A percentile compares a stretch with the other conserved stretches of the same genome.
phyloP scores from a whole-genome alignment of 2,329 filamentous ascomycete genomes.

The Arthrocladium fulminans region DNA sequence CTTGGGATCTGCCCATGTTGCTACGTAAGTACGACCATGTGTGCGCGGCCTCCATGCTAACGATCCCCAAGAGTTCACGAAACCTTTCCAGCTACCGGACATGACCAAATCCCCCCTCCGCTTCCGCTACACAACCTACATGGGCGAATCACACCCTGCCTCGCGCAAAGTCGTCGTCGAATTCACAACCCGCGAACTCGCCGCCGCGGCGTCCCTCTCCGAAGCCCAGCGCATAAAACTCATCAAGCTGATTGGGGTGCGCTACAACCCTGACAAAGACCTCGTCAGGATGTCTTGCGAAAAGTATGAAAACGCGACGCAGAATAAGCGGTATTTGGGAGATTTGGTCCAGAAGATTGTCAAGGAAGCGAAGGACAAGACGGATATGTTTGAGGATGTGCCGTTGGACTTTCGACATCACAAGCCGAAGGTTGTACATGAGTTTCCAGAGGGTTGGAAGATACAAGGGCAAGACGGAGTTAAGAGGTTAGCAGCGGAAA shows the following conservation, averaged over 20 bases:
- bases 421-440: slow-evolving; percentile 55
- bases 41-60: slow-evolving; percentile 13
- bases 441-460: slow-evolving; percentile 76
- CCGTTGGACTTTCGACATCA: slow-evolving; percentile 85
- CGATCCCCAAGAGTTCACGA: slow-evolving; percentile 61
- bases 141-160: slow-evolving; percentile 87
- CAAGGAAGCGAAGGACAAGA: slow-evolving; percentile 63
- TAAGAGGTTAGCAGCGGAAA: slow-evolving; percentile 52
- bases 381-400: slow-evolving; percentile 77
- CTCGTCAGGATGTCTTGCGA: slow-evolving; percentile 86
- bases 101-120: slow-evolving; percentile 60
- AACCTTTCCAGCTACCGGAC: slow-evolving; percentile 66
- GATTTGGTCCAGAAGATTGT: slow-evolving; percentile 68
- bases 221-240: slow-evolving; percentile 66
- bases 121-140: slow-evolving; percentile 94
- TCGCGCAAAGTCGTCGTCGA: slow-evolving; percentile 91
- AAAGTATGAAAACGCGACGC: slow-evolving; percentile 74
- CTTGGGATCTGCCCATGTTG: slow-evolving; percentile 93
- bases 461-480: slow-evolving; percentile 59
- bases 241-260: slow-evolving; percentile 72
- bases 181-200: slow-evolving; percentile 66
- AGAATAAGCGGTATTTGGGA: slow-evolving; percentile 92
- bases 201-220: slow-evolving; percentile 44
- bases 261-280: slow-evolving; percentile 78
- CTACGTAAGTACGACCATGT: slow-evolving; percentile 55